phyloP scores from a whole-genome alignment of 768 basidiomycete species.

The Jaapia argillacea region DNA sequence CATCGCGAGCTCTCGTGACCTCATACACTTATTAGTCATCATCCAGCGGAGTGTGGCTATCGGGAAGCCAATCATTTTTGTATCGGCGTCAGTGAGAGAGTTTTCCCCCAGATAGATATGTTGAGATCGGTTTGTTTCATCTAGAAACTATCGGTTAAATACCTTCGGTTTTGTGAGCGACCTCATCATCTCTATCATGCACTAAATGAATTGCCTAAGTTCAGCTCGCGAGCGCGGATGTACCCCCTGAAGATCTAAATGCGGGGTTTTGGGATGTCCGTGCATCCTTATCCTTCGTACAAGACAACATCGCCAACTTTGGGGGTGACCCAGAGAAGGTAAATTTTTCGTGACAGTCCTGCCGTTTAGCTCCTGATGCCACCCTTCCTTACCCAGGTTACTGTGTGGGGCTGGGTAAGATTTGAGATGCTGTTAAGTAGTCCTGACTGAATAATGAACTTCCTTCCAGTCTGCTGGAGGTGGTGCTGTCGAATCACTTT shows the following conservation, averaged over 20 bases:
- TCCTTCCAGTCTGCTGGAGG: slow-evolving; percentile 35
- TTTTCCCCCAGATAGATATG: too few species aligned
- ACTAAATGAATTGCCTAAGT: background rate
- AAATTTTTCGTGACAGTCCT: slow-evolving; percentile 4
- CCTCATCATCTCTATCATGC: background rate
- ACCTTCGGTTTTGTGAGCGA: slow-evolving; percentile 44
- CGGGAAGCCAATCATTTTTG: slow-evolving; percentile 46
- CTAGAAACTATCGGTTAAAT: slow-evolving; percentile 47
- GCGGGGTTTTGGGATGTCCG: slow-evolving; percentile 20
- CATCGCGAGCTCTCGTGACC: background rate
- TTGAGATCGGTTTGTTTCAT: too few species aligned
- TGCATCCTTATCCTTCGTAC: slow-evolving; percentile 25
- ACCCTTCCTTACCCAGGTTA: too few species aligned
- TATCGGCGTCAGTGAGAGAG: too few species aligned
- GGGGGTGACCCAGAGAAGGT: slow-evolving; percentile 39
- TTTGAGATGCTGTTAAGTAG: too few species aligned
- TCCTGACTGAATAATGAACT: slow-evolving; percentile 21
- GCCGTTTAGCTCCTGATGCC: too few species aligned
- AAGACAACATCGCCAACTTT: slow-evolving; percentile 23
- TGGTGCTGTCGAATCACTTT: slow-evolving; percentile 35
- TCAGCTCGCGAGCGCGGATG: slow-evolving; percentile 35
- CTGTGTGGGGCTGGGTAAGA: too few species aligned
- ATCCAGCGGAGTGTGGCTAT: slow-evolving; percentile 34
- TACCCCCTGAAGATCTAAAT: slow-evolving; percentile 37
- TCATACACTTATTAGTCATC: slow-evolving; percentile 25